These are phyloP conservation scores for Nicotiana attenuata DNA, from an alignment of 257 asterid species.

Conservation along the genomic window DNA sequence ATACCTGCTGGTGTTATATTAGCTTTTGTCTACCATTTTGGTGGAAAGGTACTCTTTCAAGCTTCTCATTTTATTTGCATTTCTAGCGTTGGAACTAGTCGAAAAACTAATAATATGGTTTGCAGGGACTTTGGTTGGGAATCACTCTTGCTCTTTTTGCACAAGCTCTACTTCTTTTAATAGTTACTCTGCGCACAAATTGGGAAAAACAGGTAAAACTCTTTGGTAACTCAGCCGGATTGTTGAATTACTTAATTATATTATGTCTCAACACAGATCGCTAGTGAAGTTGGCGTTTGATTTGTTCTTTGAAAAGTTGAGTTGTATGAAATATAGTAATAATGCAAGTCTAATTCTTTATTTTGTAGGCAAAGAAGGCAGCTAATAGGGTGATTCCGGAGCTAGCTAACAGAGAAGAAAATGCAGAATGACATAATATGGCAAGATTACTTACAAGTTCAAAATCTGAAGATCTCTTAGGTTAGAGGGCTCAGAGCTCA, in stretches of 20 bases:
- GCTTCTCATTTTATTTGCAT: not conserved
- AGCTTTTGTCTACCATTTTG: slow-evolving; percentile 17
- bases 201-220: slow-evolving; percentile 53
- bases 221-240: not conserved
- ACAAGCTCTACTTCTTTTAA: slow-evolving; percentile 43
- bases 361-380: slow-evolving; percentile 50
- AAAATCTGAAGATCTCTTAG: not conserved
- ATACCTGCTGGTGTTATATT: slow-evolving; percentile 17
- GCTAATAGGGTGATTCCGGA: slow-evolving; percentile 27
- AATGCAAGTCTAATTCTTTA: not conserved
- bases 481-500: too few relatives aligned
- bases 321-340: too few relatives aligned
- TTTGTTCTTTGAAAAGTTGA: not conserved
- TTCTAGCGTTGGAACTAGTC: too few relatives aligned
- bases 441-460: not conserved
- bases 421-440: not conserved
- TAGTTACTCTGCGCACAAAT: slow-evolving; percentile 41
- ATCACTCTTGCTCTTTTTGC: slow-evolving; percentile 49
- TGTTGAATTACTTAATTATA: not conserved
- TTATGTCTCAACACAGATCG: not conserved
- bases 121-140: slow-evolving; percentile 61
- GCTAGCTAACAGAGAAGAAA: not conserved
- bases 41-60: slow-evolving; percentile 17
- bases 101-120: not conserved
- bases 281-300: not conserved